Evolutionary conservation across 2,329 filamentous ascomycete genomes (phyloP), one percentile per base, ranked within the genome.

Genomic region (Aspergillus chevalieri): DNA sequence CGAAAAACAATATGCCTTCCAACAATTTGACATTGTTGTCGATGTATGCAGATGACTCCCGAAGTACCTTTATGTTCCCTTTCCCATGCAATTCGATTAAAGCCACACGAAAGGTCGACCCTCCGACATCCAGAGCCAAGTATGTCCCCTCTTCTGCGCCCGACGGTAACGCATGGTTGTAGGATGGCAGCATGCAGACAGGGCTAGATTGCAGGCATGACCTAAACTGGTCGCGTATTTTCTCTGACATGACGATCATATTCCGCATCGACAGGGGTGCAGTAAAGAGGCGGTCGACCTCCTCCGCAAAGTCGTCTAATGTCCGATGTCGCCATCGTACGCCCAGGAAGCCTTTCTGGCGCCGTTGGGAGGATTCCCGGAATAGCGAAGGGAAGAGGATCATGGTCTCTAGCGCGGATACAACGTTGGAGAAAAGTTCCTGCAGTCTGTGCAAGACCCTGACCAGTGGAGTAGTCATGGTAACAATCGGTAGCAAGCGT

Each of bases 131-230:
- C 51, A 85, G 69, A 4, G 81, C 80, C 33, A 85, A 68, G 59
- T 77, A 83, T 12, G 80, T 80, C 7, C 82, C 82, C 44, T 67
- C 72, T 63, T 85, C 82, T 44, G 73, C 63, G 4, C 82, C 82
- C 4, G 76, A 78, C 1, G 82, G 82, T 5, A 85, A 69, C 15
- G 77, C 78, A 60, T 83, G 75, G 62, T 79, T 82, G 67, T 82
- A 84, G 4, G 82, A 85, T 2, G 82, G 82, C 47, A 85, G 70
- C 82, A 85, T 85, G 66, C 78, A 82, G 50, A 79, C 77, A 21
- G 79, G 74, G 63, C 78, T 82, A 39, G 73, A 69, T 56, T 78
- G 73, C 26, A 84, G 68, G 56, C 77, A 78, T 46, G 76, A 70
- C 46, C 70, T 68, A 57, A 83, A 82, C 57, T 84, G 79, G 21